Conservation (phyloP, 495 filamentous ascomycete genomes). For the Penicillium alfredii region DNA sequence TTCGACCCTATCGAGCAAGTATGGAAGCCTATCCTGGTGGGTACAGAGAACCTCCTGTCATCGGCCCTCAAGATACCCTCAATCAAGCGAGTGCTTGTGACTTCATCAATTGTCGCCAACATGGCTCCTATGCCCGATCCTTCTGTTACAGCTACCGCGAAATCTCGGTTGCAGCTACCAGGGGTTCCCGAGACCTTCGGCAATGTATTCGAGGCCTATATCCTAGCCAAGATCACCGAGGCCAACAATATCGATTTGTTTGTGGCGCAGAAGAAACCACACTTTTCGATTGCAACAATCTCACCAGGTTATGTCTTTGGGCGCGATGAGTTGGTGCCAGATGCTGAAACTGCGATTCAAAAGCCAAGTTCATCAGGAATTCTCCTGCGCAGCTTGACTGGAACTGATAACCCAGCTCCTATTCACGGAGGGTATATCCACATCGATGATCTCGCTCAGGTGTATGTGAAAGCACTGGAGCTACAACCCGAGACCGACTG, state of each 20-base stretch:
- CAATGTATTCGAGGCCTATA: conserved; percentile 7
- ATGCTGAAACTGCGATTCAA: not conserved
- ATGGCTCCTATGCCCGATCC: conserved; percentile 8
- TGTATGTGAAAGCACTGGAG: conserved; percentile 6
- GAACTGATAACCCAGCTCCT: conserved; percentile 1
- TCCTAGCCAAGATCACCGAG: conserved; percentile 25
- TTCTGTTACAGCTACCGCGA: conserved; percentile 50
- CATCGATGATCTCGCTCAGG: conserved; percentile 8
- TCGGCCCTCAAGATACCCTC: conserved; percentile 37
- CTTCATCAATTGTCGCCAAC: conserved; percentile 51
- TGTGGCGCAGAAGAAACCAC: conserved; percentile 55
- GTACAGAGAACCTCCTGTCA: conserved; percentile 56
- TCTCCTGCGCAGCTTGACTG: conserved; percentile 6
- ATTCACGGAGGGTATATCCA: conserved; percentile 11
- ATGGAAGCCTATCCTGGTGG: conserved; percentile 62
- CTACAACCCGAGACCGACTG: not conserved
- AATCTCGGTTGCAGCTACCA: conserved; percentile 3
- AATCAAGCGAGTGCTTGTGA: conserved; percentile 63
- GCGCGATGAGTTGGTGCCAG: conserved; percentile 2
- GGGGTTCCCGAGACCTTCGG: not conserved
- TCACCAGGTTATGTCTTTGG: conserved; percentile 24
- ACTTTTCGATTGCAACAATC: conserved; percentile 59
- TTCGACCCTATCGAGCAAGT: conserved; percentile 58
- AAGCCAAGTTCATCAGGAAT: conserved; percentile 4
- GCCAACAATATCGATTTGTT: conserved; percentile 48